phyloP scores from a whole-genome alignment of 805 yeast genomes.

The Metschnikowia reukaufii region DNA sequence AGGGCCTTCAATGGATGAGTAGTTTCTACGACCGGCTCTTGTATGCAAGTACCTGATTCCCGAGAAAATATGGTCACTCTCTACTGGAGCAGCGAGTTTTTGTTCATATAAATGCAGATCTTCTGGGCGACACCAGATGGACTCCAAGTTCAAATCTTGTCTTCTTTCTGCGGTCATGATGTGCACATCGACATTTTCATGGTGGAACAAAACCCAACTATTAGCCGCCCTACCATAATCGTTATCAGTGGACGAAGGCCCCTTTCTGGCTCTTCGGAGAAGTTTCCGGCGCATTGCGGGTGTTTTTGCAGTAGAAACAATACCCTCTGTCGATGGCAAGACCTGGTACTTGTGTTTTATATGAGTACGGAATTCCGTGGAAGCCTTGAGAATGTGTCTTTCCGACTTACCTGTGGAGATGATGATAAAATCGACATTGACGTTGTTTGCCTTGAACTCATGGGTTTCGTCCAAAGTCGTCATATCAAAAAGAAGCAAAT shows the following conservation, averaged over 20 bases:
- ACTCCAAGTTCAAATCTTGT: slow-evolving; percentile 65
- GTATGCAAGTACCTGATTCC: slow-evolving; percentile 41
- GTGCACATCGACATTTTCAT: slow-evolving; percentile 70
- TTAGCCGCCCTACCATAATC: slow-evolving; percentile 60
- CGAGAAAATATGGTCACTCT: slow-evolving; percentile 25
- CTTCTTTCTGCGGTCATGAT: slow-evolving; percentile 72
- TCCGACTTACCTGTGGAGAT: slow-evolving; percentile 75
- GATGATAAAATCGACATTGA: slow-evolving; percentile 41
- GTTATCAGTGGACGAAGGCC: slow-evolving; percentile 51
- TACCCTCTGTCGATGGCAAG: slow-evolving; percentile 67
- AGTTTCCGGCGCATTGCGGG: slow-evolving; percentile 39
- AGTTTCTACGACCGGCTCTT: slow-evolving; percentile 12
- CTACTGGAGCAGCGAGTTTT: slow-evolving; percentile 13
- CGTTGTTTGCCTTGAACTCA: slow-evolving; percentile 29
- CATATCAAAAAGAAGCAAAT: slow-evolving; percentile 65
- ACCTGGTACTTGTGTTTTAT: slow-evolving; percentile 48
- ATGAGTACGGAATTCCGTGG: slow-evolving; percentile 53
- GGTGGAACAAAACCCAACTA: slow-evolving; percentile 82
- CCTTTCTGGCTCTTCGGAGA: slow-evolving; percentile 54
- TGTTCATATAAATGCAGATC: slow-evolving; percentile 32
- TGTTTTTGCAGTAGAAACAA: slow-evolving; percentile 54
- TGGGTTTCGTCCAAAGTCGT: slow-evolving; percentile 37
- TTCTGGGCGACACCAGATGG: slow-evolving; percentile 54
- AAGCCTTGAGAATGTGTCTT: slow-evolving; percentile 73
- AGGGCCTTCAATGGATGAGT: background rate